phyloP scores from a whole-genome alignment of 2,329 filamentous ascomycete species.

The Nannizziopsis arthrosporioides region DNA sequence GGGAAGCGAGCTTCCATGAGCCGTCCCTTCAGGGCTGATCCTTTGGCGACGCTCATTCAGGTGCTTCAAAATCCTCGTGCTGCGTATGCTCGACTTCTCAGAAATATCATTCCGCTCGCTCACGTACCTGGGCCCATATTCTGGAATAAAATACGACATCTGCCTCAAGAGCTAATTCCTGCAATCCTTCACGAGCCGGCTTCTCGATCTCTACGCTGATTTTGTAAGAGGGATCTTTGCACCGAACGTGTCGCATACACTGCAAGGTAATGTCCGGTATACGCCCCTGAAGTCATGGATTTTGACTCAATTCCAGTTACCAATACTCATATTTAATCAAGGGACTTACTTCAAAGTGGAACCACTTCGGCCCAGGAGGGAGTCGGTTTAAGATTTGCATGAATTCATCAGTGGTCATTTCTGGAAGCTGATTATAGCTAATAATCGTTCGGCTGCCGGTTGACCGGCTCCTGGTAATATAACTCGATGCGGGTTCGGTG shows the following conservation, averaged over 20 bases:
- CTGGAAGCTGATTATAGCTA: conserved; percentile 55
- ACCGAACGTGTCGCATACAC: conserved; percentile 49
- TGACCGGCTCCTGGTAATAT: conserved; percentile 51
- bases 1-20: too few relatives aligned
- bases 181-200: conserved; percentile 49
- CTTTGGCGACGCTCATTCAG: too few relatives aligned
- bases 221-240: conserved; percentile 32
- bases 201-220: conserved; percentile 66
- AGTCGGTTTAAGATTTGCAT: conserved; percentile 33
- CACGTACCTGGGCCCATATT: conserved; percentile 54
- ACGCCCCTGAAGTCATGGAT: conserved; percentile 42
- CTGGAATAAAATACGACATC: conserved; percentile 65
- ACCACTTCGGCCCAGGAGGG: conserved; percentile 41
- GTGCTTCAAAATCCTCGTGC: too few relatives aligned
- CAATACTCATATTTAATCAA: conserved; percentile 5
- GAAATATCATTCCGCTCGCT: not conserved
- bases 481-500: conserved; percentile 52
- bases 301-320: not conserved
- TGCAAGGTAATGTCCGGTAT: conserved; percentile 48
- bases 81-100: too few relatives aligned
- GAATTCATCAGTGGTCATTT: conserved; percentile 57
- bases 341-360: conserved; percentile 60
- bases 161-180: conserved; percentile 48
- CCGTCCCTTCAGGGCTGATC: too few relatives aligned
- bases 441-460: conserved; percentile 57